Evolutionary conservation across 345 rosid genomes (phyloP), one percentile per base, ranked within the genome.

Genomic region (Salix caprea): DNA sequence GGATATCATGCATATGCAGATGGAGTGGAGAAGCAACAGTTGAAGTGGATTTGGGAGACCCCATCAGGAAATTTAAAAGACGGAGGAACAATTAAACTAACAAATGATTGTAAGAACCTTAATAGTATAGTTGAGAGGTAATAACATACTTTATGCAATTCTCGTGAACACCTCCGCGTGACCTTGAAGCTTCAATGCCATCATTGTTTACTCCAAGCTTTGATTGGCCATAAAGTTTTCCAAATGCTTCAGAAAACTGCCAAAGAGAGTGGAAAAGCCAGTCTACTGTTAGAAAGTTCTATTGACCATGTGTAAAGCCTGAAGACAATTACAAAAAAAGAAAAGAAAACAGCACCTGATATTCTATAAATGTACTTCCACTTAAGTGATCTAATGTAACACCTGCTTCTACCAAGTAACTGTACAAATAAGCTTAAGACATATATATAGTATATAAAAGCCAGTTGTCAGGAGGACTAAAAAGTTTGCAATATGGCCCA

Each of bases 221-320:
- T 16, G 98, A 86, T 76, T 90, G 99, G 77, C 97, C 92, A 61
- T 96, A 96, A 42, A 96, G 85, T 81, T 96, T 96, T 74, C 97
- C 94, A 87, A 96, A 92, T 75, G 99, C 98, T 85, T 88, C 99
- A 21, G 97, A 91, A 71, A 96, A 88, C 99, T 93, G 86, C 72
- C 71, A 80, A 72, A 34, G 14, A 56, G 48, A 18, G 13, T 14
- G 34, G 23, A 56, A 56, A 73, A n/a, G 50, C 18, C 50, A 46
- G 50, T 13, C 50, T 12, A 11, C 50, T 4, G 16, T 46, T 46
- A 46, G 50, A 46, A 46, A 46, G 50, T 46, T 46, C 18, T 14
- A 46, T 4, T 46, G 50, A 46, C 18, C 50, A 46, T 14, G 50
- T 44, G 16, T 44, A 13, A 44, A 44, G 50, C 36, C 37, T 32